phyloP scores from a whole-genome alignment of 2,329 filamentous ascomycete genomes.

The Incumbomyces delicatus region DNA sequence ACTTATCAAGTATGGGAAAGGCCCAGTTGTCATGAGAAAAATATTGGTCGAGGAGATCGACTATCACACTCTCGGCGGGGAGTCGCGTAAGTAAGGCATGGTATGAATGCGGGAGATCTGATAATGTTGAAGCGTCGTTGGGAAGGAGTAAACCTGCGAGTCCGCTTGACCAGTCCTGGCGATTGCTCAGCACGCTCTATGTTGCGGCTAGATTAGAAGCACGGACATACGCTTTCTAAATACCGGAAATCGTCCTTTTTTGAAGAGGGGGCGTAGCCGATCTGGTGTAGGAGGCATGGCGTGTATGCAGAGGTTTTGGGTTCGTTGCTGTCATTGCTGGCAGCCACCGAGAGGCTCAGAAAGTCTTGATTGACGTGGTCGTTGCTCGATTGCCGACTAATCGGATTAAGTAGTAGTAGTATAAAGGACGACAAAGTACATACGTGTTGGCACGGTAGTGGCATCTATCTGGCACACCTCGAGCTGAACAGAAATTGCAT shows the following conservation, averaged over 20 bases:
- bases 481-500: constrained; percentile 8
- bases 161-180: not conserved
- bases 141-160: not conserved
- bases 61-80: not conserved
- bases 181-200: not conserved
- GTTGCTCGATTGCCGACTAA: not conserved
- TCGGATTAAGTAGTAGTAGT: not conserved
- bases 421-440: not conserved
- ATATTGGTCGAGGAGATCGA: constrained; percentile 4
- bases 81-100: constrained; percentile 2
- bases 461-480: constrained; percentile 7
- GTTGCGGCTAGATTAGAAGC: not conserved
- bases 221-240: not conserved
- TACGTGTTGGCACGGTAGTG: not conserved
- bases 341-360: not conserved
- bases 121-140: not conserved
- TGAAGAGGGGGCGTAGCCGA: constrained; percentile 7
- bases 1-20: constrained; percentile 5
- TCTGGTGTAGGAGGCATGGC: constrained; percentile 3
- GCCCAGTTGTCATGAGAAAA: constrained; percentile 6
- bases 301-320: not conserved
- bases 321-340: not conserved
- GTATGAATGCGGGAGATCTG: not conserved
- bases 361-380: too few relatives aligned
- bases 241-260: not conserved